Evolutionary conservation across 352 stramenopile species (phyloP).

Genomic region (Phytophthora pinifolia): DNA sequence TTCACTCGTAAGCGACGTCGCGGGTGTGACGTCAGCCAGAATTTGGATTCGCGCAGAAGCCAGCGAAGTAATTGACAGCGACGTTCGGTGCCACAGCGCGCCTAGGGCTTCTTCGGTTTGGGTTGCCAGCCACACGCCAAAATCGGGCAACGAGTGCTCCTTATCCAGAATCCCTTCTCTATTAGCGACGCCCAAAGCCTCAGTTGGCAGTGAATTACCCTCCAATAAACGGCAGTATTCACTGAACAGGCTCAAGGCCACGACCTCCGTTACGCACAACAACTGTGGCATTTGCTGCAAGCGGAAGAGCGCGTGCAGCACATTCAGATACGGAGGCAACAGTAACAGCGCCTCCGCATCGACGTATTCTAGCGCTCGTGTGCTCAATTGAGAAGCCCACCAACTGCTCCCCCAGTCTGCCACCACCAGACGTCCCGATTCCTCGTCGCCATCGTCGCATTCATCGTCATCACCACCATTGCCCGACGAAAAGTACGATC

Average conservation of each 20-base stretch:
- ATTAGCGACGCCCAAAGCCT: background rate
- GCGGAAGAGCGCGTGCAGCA: slow-evolving; percentile 56
- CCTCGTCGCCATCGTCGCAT: slow-evolving; percentile 20
- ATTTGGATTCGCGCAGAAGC: slow-evolving; percentile 39
- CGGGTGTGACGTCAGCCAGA: slow-evolving; percentile 15
- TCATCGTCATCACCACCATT: slow-evolving; percentile 15
- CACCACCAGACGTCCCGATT: slow-evolving; percentile 9
- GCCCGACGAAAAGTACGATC: slow-evolving; percentile 35
- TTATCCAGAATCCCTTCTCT: slow-evolving; percentile 15
- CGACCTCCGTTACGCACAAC: slow-evolving; percentile 35
- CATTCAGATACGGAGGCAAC: slow-evolving; percentile 47
- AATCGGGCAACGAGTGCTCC: slow-evolving; percentile 16
- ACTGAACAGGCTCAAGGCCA: slow-evolving; percentile 47
- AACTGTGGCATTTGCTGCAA: slow-evolving; percentile 46
- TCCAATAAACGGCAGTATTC: slow-evolving; percentile 25
- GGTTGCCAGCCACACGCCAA: slow-evolving; percentile 45
- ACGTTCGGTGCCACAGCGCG: slow-evolving; percentile 37
- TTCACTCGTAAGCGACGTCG: background rate
- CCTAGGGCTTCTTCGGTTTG: slow-evolving; percentile 47
- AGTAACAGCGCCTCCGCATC: slow-evolving; percentile 39
- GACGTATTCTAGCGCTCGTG: slow-evolving; percentile 24
- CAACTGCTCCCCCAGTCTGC: slow-evolving; percentile 38
- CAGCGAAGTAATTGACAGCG: slow-evolving; percentile 33
- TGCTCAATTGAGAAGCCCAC: slow-evolving; percentile 36
- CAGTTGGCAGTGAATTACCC: background rate